phyloP scores from a whole-genome alignment of 1,284 basidiomycete genomes.

The Tetrapyrgos nigripes region DNA sequence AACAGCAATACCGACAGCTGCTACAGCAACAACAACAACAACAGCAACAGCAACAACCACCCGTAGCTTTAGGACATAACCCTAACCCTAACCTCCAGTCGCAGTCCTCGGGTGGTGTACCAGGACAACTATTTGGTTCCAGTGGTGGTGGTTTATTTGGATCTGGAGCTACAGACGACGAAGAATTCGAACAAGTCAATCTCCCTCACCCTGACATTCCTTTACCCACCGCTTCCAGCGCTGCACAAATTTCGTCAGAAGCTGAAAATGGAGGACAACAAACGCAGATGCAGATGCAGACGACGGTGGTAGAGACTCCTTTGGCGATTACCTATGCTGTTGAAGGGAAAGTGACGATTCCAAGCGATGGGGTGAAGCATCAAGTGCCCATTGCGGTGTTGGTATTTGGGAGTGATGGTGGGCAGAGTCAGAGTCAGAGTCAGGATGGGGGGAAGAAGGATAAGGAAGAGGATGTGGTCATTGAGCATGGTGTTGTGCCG shows the following conservation, averaged over 20 bases:
- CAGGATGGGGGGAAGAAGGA: neutral
- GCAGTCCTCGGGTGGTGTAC: neutral
- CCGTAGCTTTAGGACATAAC: slow-evolving; percentile 6
- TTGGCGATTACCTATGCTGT: slow-evolving; percentile 57
- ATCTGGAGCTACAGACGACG: slow-evolving; percentile 24
- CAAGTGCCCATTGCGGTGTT: slow-evolving; percentile 58
- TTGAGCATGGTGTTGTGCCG: slow-evolving; percentile 57
- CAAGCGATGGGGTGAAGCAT: slow-evolving; percentile 58
- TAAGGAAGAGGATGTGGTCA: slow-evolving; percentile 9
- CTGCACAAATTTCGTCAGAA: neutral
- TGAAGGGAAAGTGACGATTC: slow-evolving; percentile 53
- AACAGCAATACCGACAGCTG: neutral
- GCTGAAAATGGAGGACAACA: neutral
- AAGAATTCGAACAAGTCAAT: slow-evolving; percentile 35
- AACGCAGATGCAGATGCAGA: slow-evolving; percentile 37
- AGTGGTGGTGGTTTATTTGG: slow-evolving; percentile 11
- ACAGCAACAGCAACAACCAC: slow-evolving; percentile 18
- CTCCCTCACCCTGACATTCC: slow-evolving; percentile 18
- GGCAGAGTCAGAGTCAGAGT: neutral
- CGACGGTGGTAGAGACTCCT: slow-evolving; percentile 55
- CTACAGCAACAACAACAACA: slow-evolving; percentile 23
- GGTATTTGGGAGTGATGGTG: slow-evolving; percentile 45
- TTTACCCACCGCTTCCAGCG: neutral
- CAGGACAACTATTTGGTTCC: neutral
- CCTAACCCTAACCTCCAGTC: neutral